phyloP scores from a whole-genome alignment of 73 alveolate species.

The Paramecium bursaria region DNA sequence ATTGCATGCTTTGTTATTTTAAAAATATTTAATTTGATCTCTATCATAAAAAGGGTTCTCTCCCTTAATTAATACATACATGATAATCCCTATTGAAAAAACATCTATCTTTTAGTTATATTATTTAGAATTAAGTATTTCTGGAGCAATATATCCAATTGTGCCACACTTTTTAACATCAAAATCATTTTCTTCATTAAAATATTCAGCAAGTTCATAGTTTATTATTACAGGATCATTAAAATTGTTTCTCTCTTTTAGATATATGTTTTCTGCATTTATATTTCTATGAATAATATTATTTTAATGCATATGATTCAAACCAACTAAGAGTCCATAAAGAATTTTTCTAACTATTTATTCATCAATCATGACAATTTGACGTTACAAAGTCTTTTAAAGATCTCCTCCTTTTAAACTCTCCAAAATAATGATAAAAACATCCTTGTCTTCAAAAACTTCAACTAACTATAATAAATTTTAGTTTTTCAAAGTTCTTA shows the following conservation, averaged over 20 bases:
- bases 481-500: no score
- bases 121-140: constrained; percentile 75
- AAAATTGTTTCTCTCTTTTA: not conserved
- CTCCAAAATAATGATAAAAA: no score
- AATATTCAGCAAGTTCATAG: constrained; percentile 68
- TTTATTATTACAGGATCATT: constrained; percentile 45
- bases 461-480: no score
- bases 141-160: constrained; percentile 90
- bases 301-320: constrained; percentile 21
- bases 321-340: no score
- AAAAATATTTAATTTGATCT: no score
- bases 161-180: constrained; percentile 80
- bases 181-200: constrained; percentile 13
- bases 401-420: no score
- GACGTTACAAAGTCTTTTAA: no score
- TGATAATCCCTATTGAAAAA: constrained; percentile 81
- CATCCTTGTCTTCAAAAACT: no score
- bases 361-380: no score
- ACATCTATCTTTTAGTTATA: constrained; percentile 80
- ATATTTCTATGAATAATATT: constrained; percentile 63
- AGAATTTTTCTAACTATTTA: no score
- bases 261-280: constrained; percentile 54
- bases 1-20: no score
- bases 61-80: constrained; percentile 81
- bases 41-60: constrained; percentile 75